phyloP scores from a whole-genome alignment of 768 basidiomycete genomes.

The Pulveroboletus sp. region DNA sequence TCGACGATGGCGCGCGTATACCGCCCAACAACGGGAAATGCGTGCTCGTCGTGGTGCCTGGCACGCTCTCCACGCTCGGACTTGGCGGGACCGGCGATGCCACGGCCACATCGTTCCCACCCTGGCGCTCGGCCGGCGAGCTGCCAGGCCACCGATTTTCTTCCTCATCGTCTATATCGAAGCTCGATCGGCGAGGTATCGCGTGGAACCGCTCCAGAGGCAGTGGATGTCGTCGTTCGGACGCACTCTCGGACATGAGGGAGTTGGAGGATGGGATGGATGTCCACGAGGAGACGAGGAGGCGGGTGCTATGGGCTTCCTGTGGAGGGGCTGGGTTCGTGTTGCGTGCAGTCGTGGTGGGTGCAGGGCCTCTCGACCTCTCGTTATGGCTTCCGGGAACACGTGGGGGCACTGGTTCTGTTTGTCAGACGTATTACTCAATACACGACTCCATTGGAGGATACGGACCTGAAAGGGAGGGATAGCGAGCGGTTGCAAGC shows the following conservation, averaged over 20 bases:
- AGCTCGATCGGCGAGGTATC: slow-evolving; percentile 16
- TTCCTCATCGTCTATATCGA: slow-evolving; percentile 24
- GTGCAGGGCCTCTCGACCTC: slow-evolving; percentile 14
- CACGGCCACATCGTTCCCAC: slow-evolving; percentile 6
- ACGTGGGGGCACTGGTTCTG: slow-evolving; percentile 19
- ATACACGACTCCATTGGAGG: neutral
- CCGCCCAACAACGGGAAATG: slow-evolving; percentile 8
- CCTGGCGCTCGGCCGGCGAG: slow-evolving; percentile 15
- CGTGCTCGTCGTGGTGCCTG: slow-evolving; percentile 6
- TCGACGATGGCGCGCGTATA: neutral
- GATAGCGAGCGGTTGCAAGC: slow-evolving; percentile 5
- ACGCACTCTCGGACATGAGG: slow-evolving; percentile 42
- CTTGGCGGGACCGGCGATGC: slow-evolving; percentile 13
- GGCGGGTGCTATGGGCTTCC: slow-evolving; percentile 16
- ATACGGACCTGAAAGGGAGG: slow-evolving; percentile 14
- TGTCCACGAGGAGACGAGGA: slow-evolving; percentile 28
- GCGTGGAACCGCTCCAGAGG: slow-evolving; percentile 36
- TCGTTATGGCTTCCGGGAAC: slow-evolving; percentile 8
- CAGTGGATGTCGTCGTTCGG: slow-evolving; percentile 37
- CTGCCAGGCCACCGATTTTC: slow-evolving; percentile 23
- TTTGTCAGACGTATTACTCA: slow-evolving; percentile 6
- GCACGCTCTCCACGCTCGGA: slow-evolving; percentile 13
- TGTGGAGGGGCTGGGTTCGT: slow-evolving; percentile 8
- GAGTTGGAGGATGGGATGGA: slow-evolving; percentile 37
- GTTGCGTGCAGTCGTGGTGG: slow-evolving; percentile 5